Conservation (phyloP, 2,329 filamentous ascomycete genomes). For the Colletotrichum ledebouriae region DNA sequence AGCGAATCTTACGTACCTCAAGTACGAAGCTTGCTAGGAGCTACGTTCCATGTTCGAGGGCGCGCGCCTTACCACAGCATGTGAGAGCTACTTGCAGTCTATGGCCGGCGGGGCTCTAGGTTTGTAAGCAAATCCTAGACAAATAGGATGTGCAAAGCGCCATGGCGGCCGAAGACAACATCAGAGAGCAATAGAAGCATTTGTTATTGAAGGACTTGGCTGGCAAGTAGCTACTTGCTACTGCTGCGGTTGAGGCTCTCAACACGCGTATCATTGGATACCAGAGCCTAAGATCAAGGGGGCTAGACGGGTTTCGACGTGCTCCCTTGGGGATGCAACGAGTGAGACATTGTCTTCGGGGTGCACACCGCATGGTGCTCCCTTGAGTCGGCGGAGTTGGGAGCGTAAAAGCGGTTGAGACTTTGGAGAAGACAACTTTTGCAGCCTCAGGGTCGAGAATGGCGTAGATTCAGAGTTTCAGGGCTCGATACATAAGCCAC, state of each 20-base stretch:
- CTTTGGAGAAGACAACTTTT: neutral
- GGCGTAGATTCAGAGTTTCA: slow-evolving; percentile 31
- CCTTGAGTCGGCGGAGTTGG: slow-evolving; percentile 17
- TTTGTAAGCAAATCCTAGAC: neutral
- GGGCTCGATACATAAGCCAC: neutral
- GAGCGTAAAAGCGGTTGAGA: slow-evolving; percentile 10
- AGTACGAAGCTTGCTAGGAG: slow-evolving; percentile 39
- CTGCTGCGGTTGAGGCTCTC: slow-evolving; percentile 18
- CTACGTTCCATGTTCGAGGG: slow-evolving; percentile 39
- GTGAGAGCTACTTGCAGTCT: slow-evolving; percentile 16
- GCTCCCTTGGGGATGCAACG: slow-evolving; percentile 26
- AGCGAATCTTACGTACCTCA: slow-evolving; percentile 37
- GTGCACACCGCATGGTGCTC: slow-evolving; percentile 35
- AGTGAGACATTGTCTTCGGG: slow-evolving; percentile 34
- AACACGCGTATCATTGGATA: slow-evolving; percentile 24
- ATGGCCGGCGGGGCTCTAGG: neutral
- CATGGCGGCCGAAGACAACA: slow-evolving; percentile 6
- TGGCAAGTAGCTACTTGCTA: slow-evolving; percentile 37
- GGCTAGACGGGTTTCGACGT: slow-evolving; percentile 22
- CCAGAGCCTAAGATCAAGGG: slow-evolving; percentile 25
- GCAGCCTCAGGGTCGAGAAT: slow-evolving; percentile 1
- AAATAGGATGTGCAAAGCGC: slow-evolving; percentile 5
- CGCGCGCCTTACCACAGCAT: slow-evolving; percentile 6
- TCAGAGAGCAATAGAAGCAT: neutral
- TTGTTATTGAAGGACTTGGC: slow-evolving; percentile 24